Evolutionary conservation across 2,329 filamentous ascomycete genomes (phyloP), one percentile per base, ranked within the genome.

Genomic region (Pseudovirgaria hyperparasitica): DNA sequence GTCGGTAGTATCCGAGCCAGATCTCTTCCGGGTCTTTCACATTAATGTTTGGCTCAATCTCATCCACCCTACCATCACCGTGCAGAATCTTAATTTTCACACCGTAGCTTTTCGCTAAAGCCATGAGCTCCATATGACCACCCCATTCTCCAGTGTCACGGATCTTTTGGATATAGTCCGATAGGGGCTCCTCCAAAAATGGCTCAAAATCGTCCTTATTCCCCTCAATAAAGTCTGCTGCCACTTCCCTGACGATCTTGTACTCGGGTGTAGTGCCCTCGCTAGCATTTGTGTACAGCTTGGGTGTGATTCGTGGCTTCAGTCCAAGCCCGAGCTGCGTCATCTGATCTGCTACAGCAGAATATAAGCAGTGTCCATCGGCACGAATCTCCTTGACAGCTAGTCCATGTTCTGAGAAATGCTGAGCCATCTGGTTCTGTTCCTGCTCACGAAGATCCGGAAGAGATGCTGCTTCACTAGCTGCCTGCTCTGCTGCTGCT

Each of bases 301-400:
- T 33, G n/a, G 41, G 33, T 17, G 33, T 24, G 23, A 63, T 55
- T 29, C 37, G 36, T 2, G 54, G 52, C 28, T 46, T 36, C 23
- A 57, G 26, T 1, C 38, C 42, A 16, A 57, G 22, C 1, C 38
- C 43, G n/a, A 36, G 35, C 28, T 67, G 60, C 28, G 57, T 58
- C 28, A 94, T 64, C 55, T 93, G 85, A 50, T 90, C 82, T 15
- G 87, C 86, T 26, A 96, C 69, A 0, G 90, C 85, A 10, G 84
- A 80, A 57, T 96, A 98, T 10, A 98, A 62, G 49, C 90, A 98
- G 57, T 98, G 90, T 0, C 90, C 90, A 54, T 98, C 87, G 0
- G 90, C 84, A 20, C 70, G 70, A 31, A 98, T 85, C 32, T 82
- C 74, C 41, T 80, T 70, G 59, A 94, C 82, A 12, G 60, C 62